Percentiles rank a stretch among this genome's conserved stretches.
Conservation (phyloP, 23 red algal species). For the Chondrus crispus region DNA sequence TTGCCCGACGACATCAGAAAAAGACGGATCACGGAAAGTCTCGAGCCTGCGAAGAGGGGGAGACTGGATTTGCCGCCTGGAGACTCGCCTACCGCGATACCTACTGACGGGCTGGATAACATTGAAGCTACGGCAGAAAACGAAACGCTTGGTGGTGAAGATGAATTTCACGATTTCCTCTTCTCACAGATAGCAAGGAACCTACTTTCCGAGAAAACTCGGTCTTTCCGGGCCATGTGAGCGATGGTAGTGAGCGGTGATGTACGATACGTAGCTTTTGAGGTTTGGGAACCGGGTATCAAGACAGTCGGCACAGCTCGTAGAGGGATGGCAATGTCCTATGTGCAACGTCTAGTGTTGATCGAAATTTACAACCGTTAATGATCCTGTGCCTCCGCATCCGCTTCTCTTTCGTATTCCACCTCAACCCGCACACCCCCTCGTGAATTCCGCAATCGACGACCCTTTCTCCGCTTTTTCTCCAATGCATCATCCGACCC, state of each 20-base stretch:
- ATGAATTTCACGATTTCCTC: conserved; percentile 2
- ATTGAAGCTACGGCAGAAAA: neutral
- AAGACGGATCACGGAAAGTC: neutral
- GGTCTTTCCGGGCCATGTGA: too few relatives aligned
- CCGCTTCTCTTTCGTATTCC: conserved; percentile 43
- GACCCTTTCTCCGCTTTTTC: conserved; percentile 12
- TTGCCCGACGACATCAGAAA: neutral
- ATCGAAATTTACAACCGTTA: neutral
- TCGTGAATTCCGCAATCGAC: conserved; percentile 11
- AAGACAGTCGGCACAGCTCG: too few relatives aligned
- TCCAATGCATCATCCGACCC: neutral
- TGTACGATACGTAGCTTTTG: too few relatives aligned
- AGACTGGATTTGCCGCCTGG: too few relatives aligned
- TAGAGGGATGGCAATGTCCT: too few relatives aligned
- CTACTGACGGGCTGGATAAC: neutral
- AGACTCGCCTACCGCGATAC: too few relatives aligned
- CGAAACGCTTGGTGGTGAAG: neutral
- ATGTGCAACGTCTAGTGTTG: too few relatives aligned
- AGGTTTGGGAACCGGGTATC: too few relatives aligned
- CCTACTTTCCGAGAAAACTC: too few relatives aligned
- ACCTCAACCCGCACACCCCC: conserved; percentile 43
- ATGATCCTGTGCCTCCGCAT: neutral
- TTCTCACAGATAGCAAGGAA: conserved; percentile 46
- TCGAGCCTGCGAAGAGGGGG: too few relatives aligned
- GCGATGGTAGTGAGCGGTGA: too few relatives aligned